These are phyloP conservation scores for Linnemannia schmuckeri DNA, from an alignment of 192 early-diverging fungal species.

Conservation along the genomic window DNA sequence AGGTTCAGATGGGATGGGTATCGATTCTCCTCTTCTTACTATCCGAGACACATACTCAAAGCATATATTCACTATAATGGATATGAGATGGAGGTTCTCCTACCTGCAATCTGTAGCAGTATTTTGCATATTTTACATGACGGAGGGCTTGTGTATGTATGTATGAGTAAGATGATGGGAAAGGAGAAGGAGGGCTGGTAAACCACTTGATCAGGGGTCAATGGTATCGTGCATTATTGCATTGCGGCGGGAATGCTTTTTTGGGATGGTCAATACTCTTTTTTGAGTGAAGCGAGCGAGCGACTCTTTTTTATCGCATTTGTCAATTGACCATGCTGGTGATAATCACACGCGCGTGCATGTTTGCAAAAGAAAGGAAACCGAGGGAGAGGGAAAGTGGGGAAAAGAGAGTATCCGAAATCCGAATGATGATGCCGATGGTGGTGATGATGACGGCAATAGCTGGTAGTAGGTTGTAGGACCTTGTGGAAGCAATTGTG, in stretches of 20 bases:
- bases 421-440: no score
- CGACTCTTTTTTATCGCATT: not conserved
- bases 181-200: not conserved
- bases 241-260: conserved; percentile 3
- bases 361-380: not conserved
- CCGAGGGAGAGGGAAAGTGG: not conserved
- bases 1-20: no score
- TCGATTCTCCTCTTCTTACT: no score
- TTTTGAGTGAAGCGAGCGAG: not conserved
- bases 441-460: no score
- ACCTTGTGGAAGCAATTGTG: not conserved
- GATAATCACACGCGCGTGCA: not conserved
- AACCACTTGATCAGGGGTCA: not conserved
- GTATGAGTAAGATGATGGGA: no score
- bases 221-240: not conserved
- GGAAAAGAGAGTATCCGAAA: not conserved
- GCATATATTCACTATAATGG: no score
- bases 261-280: not conserved
- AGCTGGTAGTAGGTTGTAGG: not conserved
- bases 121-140: no score
- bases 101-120: no score
- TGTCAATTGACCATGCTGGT: not conserved
- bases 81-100: no score
- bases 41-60: no score
- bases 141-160: no score